phyloP scores from a whole-genome alignment of 345 rosid genomes.

The Melaleuca alternifolia region DNA sequence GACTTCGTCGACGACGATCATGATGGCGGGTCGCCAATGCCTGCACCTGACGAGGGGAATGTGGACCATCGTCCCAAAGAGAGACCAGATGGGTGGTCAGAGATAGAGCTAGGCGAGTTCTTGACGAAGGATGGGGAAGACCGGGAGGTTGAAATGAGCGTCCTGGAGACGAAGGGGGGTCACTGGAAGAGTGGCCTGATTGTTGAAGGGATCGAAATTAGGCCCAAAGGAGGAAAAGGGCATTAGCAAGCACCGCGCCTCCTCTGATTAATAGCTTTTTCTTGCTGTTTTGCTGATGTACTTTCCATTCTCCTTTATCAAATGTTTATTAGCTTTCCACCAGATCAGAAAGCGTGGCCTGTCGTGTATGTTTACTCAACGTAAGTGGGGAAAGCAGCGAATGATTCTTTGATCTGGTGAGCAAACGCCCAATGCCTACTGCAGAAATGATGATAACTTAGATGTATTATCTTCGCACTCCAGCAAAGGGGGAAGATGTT shows the following conservation, averaged over 20 bases:
- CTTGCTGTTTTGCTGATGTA: neutral
- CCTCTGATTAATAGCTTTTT: neutral
- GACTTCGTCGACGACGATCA: neutral
- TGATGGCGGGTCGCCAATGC: neutral
- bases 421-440: neutral
- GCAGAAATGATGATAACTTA: neutral
- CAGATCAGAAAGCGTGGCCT: neutral
- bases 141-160: conserved; percentile 6
- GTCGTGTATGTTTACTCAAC: neutral
- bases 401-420: no score
- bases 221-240: conserved; percentile 7
- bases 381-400: no score
- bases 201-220: conserved; percentile 29
- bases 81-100: conserved; percentile 25
- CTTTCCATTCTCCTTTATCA: neutral
- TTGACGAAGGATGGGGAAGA: conserved; percentile 1
- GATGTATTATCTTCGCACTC: no score
- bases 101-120: conserved; percentile 17
- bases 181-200: conserved; percentile 9
- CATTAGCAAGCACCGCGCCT: neutral
- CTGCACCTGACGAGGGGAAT: neutral
- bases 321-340: neutral
- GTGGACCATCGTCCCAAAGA: neutral
- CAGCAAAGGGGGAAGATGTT: neutral
- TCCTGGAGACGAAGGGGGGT: conserved; percentile 1